Evolutionary conservation across 2,329 filamentous ascomycete genomes (phyloP), one percentile per base, ranked within the genome.

Genomic region (Colletotrichum siamense): DNA sequence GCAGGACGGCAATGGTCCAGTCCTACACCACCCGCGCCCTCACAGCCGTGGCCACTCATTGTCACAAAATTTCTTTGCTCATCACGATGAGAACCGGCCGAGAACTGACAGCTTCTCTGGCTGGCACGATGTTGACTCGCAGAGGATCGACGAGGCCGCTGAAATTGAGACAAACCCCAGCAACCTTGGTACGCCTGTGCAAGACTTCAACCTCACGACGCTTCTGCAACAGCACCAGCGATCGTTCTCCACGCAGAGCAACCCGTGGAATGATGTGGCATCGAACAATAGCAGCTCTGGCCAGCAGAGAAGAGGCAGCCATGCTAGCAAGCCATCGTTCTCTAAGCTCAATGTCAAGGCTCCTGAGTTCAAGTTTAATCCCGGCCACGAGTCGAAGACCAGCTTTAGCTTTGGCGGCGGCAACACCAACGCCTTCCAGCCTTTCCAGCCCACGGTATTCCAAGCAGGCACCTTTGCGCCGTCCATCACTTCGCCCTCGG

Each of bases 341-440:
- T 95, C 95, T 1, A 96, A 93, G 79, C 90, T 99, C 79, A 99
- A 99, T 80, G 96, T 98, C 34, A 92, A 94, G 77, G 96, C 96
- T 0, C 94, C 96, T 63, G 95, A 97, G 81, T 98, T 98, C 88
- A 95, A 94, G 80, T 96, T 96, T 84, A 91, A 92, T 77, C 91
- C 90, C 5, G 83, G 85, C 4, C 90, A 83, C 80, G 85, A 84
- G 30, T 92, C 92, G 80, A 86, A 88, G 49, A 87, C 89, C 39
- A 83, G 85, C 18, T 91, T 91, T 80, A 86, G 86, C 52, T 92
- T 92, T 76, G 85, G 86, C 77, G 85, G 86, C 75, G 85, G 86
- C 77, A 85, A 86, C 26, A 83, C 82, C 55, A 86, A 81, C 66
- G 81, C 79, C 64, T 89, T 90, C 82, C 88, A 92, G 79, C 88